Percentiles rank a stretch among this genome's conserved stretches.
Conservation (phyloP, 345 rosid species). For the Laguncularia racemosa region DNA sequence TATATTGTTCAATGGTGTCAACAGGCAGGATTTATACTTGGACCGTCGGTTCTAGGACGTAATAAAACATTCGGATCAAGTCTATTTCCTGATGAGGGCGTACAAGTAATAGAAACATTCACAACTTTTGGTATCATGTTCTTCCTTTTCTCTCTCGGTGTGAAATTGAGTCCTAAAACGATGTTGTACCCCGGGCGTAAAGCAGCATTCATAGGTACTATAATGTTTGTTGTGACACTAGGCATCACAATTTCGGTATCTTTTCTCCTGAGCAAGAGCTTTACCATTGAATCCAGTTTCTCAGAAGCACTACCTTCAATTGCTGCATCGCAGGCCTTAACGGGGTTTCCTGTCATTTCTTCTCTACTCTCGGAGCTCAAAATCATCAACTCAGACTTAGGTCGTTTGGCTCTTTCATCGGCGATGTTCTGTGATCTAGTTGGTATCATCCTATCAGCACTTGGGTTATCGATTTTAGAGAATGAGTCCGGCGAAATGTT, state of each 20-base stretch:
- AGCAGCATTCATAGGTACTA: conserved; percentile 15
- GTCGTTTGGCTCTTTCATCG: conserved; percentile 28
- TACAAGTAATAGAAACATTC: conserved; percentile 2
- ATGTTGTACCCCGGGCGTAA: conserved; percentile 15
- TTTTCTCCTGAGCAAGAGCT: not conserved
- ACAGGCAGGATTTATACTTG: conserved; percentile 31
- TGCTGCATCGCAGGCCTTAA: conserved; percentile 16
- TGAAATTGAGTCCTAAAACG: conserved; percentile 21
- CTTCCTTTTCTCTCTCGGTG: conserved; percentile 22
- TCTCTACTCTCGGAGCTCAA: conserved; percentile 28
- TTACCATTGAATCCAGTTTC: not conserved
- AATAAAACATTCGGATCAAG: not conserved
- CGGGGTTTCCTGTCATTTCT: conserved; percentile 26
- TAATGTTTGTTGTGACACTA: conserved; percentile 10
- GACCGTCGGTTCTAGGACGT: conserved; percentile 25
- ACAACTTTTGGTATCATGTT: conserved; percentile 14
- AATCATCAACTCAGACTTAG: conserved; percentile 31
- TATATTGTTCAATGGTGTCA: not conserved
- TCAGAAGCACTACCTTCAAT: not conserved
- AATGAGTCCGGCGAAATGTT: not conserved
- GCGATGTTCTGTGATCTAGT: conserved; percentile 20
- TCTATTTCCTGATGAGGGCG: conserved; percentile 18
- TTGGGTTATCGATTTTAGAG: not conserved
- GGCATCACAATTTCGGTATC: not conserved
- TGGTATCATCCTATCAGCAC: not conserved